Evolutionary conservation across 306 rosid species (phyloP).

Genomic region (Lithocarpus polystachyus): DNA sequence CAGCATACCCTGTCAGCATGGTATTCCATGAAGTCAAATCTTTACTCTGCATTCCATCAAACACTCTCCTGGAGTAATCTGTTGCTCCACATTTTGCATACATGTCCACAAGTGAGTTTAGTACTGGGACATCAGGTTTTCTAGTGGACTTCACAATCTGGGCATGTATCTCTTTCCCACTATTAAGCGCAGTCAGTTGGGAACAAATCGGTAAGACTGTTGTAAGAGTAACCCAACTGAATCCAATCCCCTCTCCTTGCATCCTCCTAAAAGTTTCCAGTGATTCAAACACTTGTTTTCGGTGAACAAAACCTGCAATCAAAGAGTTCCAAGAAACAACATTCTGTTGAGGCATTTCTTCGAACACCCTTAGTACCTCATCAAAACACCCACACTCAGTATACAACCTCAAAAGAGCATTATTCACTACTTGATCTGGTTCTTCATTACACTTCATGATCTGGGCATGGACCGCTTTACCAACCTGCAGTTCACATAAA

Average conservation of each 20-base stretch:
- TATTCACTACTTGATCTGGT: conserved; percentile 58
- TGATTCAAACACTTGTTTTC: conserved; percentile 30
- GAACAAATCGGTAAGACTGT: conserved; percentile 40
- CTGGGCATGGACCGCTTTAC: conserved; percentile 52
- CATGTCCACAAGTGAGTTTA: conserved; percentile 60
- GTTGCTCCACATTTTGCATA: conserved; percentile 63
- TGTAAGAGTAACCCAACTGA: conserved; percentile 61
- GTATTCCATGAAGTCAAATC: conserved; percentile 66
- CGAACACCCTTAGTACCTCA: conserved; percentile 47
- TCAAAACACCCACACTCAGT: conserved; percentile 32
- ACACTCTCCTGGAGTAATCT: conserved; percentile 45
- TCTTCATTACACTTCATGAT: conserved; percentile 33
- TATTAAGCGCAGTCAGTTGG: conserved; percentile 42
- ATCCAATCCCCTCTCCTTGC: conserved; percentile 47
- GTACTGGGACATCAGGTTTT: conserved; percentile 40
- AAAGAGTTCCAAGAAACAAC: conserved; percentile 63
- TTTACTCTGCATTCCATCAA: conserved; percentile 34
- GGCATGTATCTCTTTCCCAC: conserved; percentile 63
- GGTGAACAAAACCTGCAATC: conserved; percentile 37
- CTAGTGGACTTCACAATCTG: conserved; percentile 51
- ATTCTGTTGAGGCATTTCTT: conserved; percentile 55
- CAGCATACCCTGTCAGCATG: conserved; percentile 46
- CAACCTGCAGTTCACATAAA: conserved; percentile 27
- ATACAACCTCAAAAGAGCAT: conserved; percentile 42
- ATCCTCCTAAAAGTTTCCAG: conserved; percentile 41